Evolutionary conservation across 768 basidiomycete species (phyloP).

Genomic region (Daedaleopsis nitida): DNA sequence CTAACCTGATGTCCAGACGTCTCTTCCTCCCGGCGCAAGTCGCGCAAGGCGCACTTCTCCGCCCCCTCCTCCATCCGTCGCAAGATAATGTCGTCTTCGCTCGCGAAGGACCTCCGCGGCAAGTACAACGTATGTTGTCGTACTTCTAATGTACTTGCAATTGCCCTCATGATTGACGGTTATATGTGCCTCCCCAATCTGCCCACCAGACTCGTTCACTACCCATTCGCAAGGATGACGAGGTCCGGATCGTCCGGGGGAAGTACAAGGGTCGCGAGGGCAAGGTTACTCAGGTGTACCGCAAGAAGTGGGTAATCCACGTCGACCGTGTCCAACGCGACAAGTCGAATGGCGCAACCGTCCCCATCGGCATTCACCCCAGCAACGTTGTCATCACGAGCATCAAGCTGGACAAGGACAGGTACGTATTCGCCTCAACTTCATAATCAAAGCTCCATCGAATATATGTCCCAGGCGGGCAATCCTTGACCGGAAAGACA

Average conservation of each 20-base stretch:
- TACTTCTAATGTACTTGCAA: background rate
- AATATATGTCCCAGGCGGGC: slow-evolving; percentile 55
- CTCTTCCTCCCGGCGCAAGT: slow-evolving; percentile 95
- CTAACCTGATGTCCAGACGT: slow-evolving; percentile 56
- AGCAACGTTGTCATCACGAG: slow-evolving; percentile 94
- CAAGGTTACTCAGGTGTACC: slow-evolving; percentile 96
- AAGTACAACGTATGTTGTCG: slow-evolving; percentile 80
- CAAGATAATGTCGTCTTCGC: slow-evolving; percentile 96
- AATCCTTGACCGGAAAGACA: slow-evolving; percentile 85
- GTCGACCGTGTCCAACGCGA: slow-evolving; percentile 97
- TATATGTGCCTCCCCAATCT: background rate
- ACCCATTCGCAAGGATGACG: slow-evolving; percentile 97
- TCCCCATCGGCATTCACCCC: slow-evolving; percentile 94
- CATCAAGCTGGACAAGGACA: slow-evolving; percentile 92
- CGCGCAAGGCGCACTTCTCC: slow-evolving; percentile 96
- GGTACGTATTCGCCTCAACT: slow-evolving; percentile 42
- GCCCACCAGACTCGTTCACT: slow-evolving; percentile 75
- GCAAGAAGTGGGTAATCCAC: slow-evolving; percentile 99
- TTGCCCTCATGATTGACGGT: background rate
- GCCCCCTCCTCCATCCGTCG: slow-evolving; percentile 95
- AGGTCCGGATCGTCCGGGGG: slow-evolving; percentile 94
- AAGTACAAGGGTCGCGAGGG: slow-evolving; percentile 99
- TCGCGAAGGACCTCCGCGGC: slow-evolving; percentile 91
- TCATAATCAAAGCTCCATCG: background rate
- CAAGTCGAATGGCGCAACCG: slow-evolving; percentile 94